Base-by-base conservation (phyloP, 2,329 filamentous ascomycete species). In the Aspergillus glaucus region DNA sequence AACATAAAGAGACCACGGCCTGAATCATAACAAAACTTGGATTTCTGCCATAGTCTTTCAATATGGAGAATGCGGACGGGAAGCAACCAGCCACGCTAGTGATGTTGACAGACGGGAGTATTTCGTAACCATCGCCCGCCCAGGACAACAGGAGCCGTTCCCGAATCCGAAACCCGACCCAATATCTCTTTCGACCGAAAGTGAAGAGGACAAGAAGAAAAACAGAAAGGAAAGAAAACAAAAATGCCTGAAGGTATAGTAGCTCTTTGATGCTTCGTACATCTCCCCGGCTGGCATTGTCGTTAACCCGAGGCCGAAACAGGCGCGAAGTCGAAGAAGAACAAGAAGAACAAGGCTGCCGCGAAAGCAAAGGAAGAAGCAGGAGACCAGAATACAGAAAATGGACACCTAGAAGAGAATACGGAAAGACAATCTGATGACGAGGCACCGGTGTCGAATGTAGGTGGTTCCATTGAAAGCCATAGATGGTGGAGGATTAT, bases 261-360 rank as follows among this genome's bases (percentile, higher is more conserved):
- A 9, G 7, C 26, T 30, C 26, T 4, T 30, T 10, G 26, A 30
- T 30, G 6, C 5, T 39, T 3, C 12, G 15, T 17, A n/a, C 21
- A 37, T 45, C n/a, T 15, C 30, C 30, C 32, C 12, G 12, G 24
- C 45, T 49, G 42, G 47, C 45, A 37, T 47, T 52, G 50, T 42
- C 34, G 44, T 56, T 66, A 51, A 65, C 56, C 6, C 50, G 45
- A 50, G 51, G 50, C 50, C 49, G 46, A 53, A 59, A 51, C 54
- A 73, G 70, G 68, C 58, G 60, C 70, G 46, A 81, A 74, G 61
- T 76, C 77, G 61, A 81, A 79, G 69, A 79, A 75, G 62, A 79
- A 74, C 65, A 80, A 77, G 63, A 79, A 78, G 70, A 81, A 78
- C 67, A 79, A 79, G 67, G 69, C 68, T 54, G 66, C 66, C 50